phyloP scores from a whole-genome alignment of 768 basidiomycete species.

The Lactarius evosmus region DNA sequence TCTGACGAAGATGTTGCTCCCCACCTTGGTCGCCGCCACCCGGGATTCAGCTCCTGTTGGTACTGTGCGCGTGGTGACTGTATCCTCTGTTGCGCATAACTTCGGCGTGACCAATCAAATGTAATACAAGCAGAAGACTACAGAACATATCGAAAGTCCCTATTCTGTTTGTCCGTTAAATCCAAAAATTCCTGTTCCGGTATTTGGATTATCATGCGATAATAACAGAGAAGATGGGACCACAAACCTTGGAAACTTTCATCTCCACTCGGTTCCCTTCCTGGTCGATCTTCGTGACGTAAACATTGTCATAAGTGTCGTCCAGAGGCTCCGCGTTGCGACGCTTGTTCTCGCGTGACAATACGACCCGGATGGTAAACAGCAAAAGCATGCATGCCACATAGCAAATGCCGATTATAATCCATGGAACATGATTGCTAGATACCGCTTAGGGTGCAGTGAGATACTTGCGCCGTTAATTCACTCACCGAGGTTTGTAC shows the following conservation, averaged over 20 bases:
- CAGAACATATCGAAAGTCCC: slow-evolving; percentile 70
- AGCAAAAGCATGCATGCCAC: slow-evolving; percentile 47
- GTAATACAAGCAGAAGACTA: slow-evolving; percentile 30
- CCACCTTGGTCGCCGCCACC: not conserved
- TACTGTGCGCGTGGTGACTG: not conserved
- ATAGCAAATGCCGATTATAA: slow-evolving; percentile 67
- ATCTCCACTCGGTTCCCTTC: slow-evolving; percentile 53
- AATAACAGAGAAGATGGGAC: not conserved
- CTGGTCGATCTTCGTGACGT: slow-evolving; percentile 49
- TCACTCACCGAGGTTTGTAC: slow-evolving; percentile 58
- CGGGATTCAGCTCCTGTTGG: not conserved
- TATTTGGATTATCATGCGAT: slow-evolving; percentile 13
- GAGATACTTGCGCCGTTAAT: not conserved
- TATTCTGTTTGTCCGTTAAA: slow-evolving; percentile 68
- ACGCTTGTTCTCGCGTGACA: slow-evolving; percentile 58
- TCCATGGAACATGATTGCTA: slow-evolving; percentile 76
- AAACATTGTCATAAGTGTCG: slow-evolving; percentile 57
- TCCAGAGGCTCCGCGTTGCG: slow-evolving; percentile 56
- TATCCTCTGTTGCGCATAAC: not conserved
- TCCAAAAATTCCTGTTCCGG: slow-evolving; percentile 60
- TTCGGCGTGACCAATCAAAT: not conserved
- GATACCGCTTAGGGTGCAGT: not conserved
- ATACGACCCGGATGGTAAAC: slow-evolving; percentile 49
- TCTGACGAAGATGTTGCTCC: not conserved
- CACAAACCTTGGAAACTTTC: slow-evolving; percentile 63